Percentiles rank a stretch among this genome's conserved stretches.
phyloP scores from a whole-genome alignment of 495 filamentous ascomycete genomes.

The Letharia lupina region DNA sequence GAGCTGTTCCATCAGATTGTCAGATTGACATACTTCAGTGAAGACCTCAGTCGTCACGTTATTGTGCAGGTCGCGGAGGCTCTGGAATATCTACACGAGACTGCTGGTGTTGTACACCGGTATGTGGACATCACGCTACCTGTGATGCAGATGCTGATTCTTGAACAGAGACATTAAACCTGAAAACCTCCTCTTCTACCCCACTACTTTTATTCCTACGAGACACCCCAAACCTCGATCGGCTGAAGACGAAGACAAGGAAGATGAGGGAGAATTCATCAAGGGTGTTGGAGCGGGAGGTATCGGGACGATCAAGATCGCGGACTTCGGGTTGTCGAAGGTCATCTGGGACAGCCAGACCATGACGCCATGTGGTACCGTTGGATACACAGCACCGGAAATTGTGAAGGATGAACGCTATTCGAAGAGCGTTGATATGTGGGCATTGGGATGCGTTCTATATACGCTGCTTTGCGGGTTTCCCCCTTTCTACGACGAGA shows the following conservation, averaged over 20 bases:
- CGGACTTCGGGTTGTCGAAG: constrained; percentile 95
- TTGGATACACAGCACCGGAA: constrained; percentile 97
- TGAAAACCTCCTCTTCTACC: constrained; percentile 91
- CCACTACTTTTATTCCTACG: constrained; percentile 69
- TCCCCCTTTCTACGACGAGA: constrained; percentile 97
- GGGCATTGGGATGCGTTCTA: constrained; percentile 92
- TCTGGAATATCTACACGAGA: constrained; percentile 89
- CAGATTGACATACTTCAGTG: constrained; percentile 95
- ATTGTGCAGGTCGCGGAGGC: constrained; percentile 90
- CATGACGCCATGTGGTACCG: constrained; percentile 98
- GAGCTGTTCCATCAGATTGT: constrained; percentile 99
- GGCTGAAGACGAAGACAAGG: constrained; percentile 93
- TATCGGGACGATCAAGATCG: constrained; percentile 92
- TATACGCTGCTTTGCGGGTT: constrained; percentile 97
- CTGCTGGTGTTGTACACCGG: constrained; percentile 93
- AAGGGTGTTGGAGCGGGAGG: constrained; percentile 78
- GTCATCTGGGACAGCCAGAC: constrained; percentile 97
- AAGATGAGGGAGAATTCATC: constrained; percentile 91
- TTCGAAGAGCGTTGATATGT: constrained; percentile 99
- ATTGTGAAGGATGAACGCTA: constrained; percentile 99
- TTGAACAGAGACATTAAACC: constrained; percentile 87
- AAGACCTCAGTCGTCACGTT: constrained; percentile 88
- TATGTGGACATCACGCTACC: constrained; percentile 40
- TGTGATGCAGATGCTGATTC: constrained; percentile 24
- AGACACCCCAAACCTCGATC: constrained; percentile 67